Evolutionary conservation across 192 early-diverging fungal genomes (phyloP).

Genomic region (Mortierella antarctica): DNA sequence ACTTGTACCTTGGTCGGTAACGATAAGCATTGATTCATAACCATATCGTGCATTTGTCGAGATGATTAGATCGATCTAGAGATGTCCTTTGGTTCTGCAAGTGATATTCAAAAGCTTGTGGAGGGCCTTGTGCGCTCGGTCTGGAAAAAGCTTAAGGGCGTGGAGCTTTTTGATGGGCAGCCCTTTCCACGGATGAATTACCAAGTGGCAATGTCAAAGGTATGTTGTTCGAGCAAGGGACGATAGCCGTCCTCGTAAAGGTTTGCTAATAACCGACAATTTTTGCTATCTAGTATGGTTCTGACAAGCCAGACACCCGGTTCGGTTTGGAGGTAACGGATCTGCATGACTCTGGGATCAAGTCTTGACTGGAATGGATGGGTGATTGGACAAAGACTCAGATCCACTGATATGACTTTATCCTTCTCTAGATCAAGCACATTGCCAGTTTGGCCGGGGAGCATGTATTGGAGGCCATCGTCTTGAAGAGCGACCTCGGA

Average conservation of each 20-base stretch:
- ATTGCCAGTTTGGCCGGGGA: conserved; percentile 36
- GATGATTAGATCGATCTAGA: conserved; percentile 84
- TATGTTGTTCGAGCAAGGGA: conserved; percentile 20
- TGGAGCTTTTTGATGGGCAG: conserved; percentile 59
- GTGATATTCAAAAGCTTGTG: conserved; percentile 78
- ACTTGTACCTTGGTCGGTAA: not conserved
- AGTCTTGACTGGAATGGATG: not conserved
- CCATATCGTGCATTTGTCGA: not conserved
- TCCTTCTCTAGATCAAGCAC: conserved; percentile 38
- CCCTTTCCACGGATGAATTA: conserved; percentile 84
- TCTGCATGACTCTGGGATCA: not conserved
- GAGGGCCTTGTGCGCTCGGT: conserved; percentile 76
- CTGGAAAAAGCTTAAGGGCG: conserved; percentile 66
- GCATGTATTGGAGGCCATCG: conserved; percentile 60
- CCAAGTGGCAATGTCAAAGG: conserved; percentile 78
- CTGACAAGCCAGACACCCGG: conserved; percentile 91
- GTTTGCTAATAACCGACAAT: not conserved
- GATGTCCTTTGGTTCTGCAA: conserved; percentile 82
- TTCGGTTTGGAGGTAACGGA: conserved; percentile 77
- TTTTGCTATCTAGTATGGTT: conserved; percentile 70
- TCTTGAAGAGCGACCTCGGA: conserved; percentile 57
- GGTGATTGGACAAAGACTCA: not conserved
- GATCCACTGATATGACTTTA: not conserved
- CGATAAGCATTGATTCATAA: not conserved
- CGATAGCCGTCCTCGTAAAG: not conserved